Conservation (phyloP, 2,329 filamentous ascomycete genomes). For the Penicillium sp. region DNA sequence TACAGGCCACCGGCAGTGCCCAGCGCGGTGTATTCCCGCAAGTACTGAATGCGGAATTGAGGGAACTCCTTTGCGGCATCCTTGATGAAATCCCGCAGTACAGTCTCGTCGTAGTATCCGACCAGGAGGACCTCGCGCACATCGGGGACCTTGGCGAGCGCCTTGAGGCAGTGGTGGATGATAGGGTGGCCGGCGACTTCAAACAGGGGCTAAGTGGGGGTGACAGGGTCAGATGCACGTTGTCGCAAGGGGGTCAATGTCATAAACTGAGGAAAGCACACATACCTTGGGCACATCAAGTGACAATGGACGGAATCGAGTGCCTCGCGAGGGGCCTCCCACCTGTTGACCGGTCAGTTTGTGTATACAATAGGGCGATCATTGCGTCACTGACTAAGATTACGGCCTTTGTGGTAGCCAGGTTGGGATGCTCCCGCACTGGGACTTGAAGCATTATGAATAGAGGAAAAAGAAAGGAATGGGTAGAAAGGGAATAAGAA, state of each 20-base stretch:
- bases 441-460: constrained; percentile 45
- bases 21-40: constrained; percentile 93
- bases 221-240: background rate
- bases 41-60: constrained; percentile 83
- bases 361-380: constrained; percentile 7
- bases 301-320: constrained; percentile 87
- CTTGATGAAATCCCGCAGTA: constrained; percentile 98
- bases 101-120: constrained; percentile 95
- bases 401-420: constrained; percentile 78
- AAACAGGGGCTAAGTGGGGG: constrained; percentile 70
- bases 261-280: constrained; percentile 12
- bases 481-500: constrained; percentile 5
- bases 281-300: constrained; percentile 90
- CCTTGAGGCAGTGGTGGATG: constrained; percentile 94
- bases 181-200: constrained; percentile 97
- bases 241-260: background rate
- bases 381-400: constrained; percentile 64
- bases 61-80: constrained; percentile 79
- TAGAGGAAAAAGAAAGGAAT: background rate
- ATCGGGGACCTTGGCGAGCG: constrained; percentile 81
- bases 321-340: constrained; percentile 90
- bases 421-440: constrained; percentile 38
- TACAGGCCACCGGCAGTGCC: constrained; percentile 95
- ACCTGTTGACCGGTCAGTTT: constrained; percentile 57
- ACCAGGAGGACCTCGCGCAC: constrained; percentile 97